These are phyloP conservation scores for Penicillium sp. DNA, from an alignment of 2,329 filamentous ascomycete genomes.

Conservation along the genomic window DNA sequence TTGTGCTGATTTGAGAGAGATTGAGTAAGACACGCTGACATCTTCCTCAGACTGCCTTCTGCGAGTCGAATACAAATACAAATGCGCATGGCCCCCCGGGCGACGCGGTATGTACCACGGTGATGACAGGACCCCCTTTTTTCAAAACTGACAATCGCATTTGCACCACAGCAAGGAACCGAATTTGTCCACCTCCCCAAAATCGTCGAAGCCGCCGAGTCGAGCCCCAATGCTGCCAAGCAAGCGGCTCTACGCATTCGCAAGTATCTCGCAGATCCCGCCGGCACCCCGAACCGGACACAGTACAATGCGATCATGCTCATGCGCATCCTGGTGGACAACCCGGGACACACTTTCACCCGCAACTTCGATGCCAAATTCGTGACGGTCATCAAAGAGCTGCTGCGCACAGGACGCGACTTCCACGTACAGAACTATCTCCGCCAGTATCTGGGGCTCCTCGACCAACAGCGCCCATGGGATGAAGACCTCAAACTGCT, in stretches of 20 bases:
- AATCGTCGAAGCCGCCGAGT: constrained; percentile 94
- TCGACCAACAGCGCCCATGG: constrained; percentile 68
- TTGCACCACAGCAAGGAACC: constrained; percentile 59
- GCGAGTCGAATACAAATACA: constrained; percentile 60
- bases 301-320: constrained; percentile 98
- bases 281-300: constrained; percentile 62
- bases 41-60: constrained; percentile 66
- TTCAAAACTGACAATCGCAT: constrained; percentile 1
- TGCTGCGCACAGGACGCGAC: constrained; percentile 70
- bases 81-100: constrained; percentile 46
- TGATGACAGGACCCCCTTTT: background rate
- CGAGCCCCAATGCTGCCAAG: constrained; percentile 78
- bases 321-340: constrained; percentile 84
- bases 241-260: constrained; percentile 78
- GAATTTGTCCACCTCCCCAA: constrained; percentile 89
- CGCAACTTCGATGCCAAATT: constrained; percentile 85
- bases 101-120: constrained; percentile 46
- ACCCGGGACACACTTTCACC: constrained; percentile 89
- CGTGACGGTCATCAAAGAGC: constrained; percentile 68
- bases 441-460: constrained; percentile 77
- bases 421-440: constrained; percentile 78
- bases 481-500: constrained; percentile 72
- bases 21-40: constrained; percentile 5
- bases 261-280: constrained; percentile 74
- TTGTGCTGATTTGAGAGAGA: constrained; percentile 13